Conservation (phyloP, 1,139 yeast genomes). For the Taiozyma onychis region DNA sequence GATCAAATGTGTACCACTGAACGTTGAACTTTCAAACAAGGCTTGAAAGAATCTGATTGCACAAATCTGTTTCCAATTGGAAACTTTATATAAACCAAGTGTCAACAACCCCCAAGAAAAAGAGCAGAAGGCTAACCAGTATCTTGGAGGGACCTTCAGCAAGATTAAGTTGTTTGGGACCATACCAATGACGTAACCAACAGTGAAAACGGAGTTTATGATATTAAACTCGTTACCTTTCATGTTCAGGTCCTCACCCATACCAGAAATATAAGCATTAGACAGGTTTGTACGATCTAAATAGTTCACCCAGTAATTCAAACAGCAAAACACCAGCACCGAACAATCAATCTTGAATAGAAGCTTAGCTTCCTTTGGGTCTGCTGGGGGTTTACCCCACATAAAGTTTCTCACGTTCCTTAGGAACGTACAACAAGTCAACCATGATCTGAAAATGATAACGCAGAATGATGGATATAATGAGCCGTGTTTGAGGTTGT, state of each 20-base stretch:
- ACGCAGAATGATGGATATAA: not conserved
- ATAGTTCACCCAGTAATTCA: constrained; percentile 52
- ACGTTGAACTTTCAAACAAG: constrained; percentile 49
- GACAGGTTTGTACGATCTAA: constrained; percentile 43
- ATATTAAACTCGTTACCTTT: constrained; percentile 44
- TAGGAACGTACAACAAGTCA: constrained; percentile 6
- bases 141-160: constrained; percentile 45
- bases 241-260: constrained; percentile 48
- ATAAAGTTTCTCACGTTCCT: constrained; percentile 19
- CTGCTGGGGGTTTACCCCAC: constrained; percentile 38
- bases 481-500: not conserved
- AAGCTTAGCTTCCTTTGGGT: constrained; percentile 36
- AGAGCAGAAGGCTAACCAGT: constrained; percentile 50
- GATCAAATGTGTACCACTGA: constrained; percentile 47
- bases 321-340: constrained; percentile 49
- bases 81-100: constrained; percentile 42
- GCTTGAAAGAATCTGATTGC: constrained; percentile 51
- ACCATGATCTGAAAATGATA: constrained; percentile 1
- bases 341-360: constrained; percentile 49
- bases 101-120: constrained; percentile 52
- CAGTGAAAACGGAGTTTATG: constrained; percentile 50
- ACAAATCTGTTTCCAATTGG: constrained; percentile 39
- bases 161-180: constrained; percentile 50
- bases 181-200: constrained; percentile 55
- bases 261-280: constrained; percentile 58